Conservation (phyloP, 768 basidiomycete species). For the Saitozyma sp. region DNA sequence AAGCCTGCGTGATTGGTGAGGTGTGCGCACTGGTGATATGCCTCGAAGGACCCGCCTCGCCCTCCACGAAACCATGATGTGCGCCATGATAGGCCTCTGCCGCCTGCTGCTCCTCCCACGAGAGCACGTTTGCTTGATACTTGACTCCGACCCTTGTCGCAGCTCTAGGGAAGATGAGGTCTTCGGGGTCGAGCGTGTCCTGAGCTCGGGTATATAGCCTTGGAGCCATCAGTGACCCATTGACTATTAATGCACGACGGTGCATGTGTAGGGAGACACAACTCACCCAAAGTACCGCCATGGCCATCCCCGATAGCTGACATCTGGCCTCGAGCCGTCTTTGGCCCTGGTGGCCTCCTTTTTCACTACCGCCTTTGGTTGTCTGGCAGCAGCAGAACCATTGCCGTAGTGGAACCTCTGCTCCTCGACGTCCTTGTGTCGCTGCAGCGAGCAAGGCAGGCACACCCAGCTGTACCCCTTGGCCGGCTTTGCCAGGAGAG, state of each 20-base stretch:
- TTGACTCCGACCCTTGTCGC: slow-evolving; percentile 86
- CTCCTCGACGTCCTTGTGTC: slow-evolving; percentile 60
- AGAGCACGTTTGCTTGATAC: slow-evolving; percentile 69
- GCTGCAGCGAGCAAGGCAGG: slow-evolving; percentile 81
- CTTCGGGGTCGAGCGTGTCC: slow-evolving; percentile 92
- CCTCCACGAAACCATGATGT: slow-evolving; percentile 17
- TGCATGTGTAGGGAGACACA: not conserved
- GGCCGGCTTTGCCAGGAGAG: slow-evolving; percentile 83
- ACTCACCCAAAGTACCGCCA: slow-evolving; percentile 96
- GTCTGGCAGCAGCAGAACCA: slow-evolving; percentile 39
- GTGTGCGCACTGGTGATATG: slow-evolving; percentile 28
- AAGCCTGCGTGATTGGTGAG: not conserved
- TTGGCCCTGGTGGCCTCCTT: slow-evolving; percentile 62
- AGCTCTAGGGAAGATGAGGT: slow-evolving; percentile 91
- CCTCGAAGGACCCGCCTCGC: slow-evolving; percentile 41
- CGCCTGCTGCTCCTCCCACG: slow-evolving; percentile 50
- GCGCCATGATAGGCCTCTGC: slow-evolving; percentile 14
- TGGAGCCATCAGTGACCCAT: not conserved
- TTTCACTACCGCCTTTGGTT: slow-evolving; percentile 59
- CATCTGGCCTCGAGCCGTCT: slow-evolving; percentile 60
- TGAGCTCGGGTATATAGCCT: slow-evolving; percentile 88
- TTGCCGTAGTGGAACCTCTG: slow-evolving; percentile 33
- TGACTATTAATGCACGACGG: not conserved
- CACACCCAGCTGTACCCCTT: slow-evolving; percentile 98
- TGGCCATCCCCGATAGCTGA: slow-evolving; percentile 50